Base-by-base conservation (phyloP, 2,329 filamentous ascomycete species). In the Sporothrix protearum region DNA sequence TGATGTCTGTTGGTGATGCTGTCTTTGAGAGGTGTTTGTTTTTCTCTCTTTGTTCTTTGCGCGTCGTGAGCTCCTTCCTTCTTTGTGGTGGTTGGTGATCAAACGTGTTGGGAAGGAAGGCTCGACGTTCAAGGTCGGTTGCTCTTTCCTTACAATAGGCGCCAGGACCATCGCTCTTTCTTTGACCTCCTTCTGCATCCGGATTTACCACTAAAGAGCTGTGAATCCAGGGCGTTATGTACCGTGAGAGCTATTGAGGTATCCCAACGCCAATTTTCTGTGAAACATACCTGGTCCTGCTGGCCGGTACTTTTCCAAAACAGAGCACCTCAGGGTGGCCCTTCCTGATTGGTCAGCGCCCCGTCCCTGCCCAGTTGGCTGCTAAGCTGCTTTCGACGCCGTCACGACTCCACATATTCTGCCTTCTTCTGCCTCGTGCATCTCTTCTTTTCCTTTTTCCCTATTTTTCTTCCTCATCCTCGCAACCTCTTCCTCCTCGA, bases 361-460 rank as follows among this genome's bases (percentile, higher is more conserved):
- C 22, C 22, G 51, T 55, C 51, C 49, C 51, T 45, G 64, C 51
- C 67, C 47, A 45, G 36, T 45, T 59, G 53, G 51, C 36, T 69
- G 30, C 67, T 69, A 57, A 57, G 59, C 67, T 68, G 66, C 49
- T 55, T 68, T 55, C 66, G 66, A 53, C 66, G 49, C 66, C 66
- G 66, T 59, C 67, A 59, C 51, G 25, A 47, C 67, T 69, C 49
- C 49, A 57, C 64, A 67, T 33, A 28, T 51, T 67, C 64, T 67
- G 42, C 45, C 66, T 55, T 68, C 36, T 68, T 39, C 30, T 55
- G 47, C 66, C n/a, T 68, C 28, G 42, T 67, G 42, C 45, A 36
- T 47, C 67, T 47, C 42, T 36, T 30, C 25, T 59, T 25, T 53
- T 25, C 19, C 25, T 12, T 53, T 53, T 53, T 8, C 16, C 45